Percentiles rank a stretch among this genome's conserved stretches.
These are phyloP conservation scores for Talaromyces ruber DNA, from an alignment of 495 filamentous ascomycete species.

Conservation along the genomic window DNA sequence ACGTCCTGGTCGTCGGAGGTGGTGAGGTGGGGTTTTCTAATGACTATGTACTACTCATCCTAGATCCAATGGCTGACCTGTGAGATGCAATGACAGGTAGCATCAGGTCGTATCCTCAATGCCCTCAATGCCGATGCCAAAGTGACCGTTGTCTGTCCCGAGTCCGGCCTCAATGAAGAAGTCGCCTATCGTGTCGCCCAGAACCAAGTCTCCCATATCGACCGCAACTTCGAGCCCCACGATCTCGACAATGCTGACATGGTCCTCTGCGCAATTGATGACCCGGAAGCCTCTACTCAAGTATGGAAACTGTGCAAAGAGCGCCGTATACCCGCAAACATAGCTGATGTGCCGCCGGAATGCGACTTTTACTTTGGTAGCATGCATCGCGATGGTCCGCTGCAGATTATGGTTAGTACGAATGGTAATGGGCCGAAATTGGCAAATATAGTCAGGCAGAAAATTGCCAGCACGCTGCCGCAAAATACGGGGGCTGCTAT, in stretches of 20 bases:
- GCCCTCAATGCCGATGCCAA: slow-evolving; percentile 89
- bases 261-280: slow-evolving; percentile 89
- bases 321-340: slow-evolving; percentile 78
- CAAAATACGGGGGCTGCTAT: slow-evolving; percentile 73
- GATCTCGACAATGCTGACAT: slow-evolving; percentile 77
- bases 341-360: slow-evolving; percentile 92
- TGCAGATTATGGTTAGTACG: slow-evolving; percentile 97
- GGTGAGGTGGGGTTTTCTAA: slow-evolving; percentile 60
- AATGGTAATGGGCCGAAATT: slow-evolving; percentile 94
- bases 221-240: slow-evolving; percentile 70
- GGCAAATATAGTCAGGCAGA: slow-evolving; percentile 74
- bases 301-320: slow-evolving; percentile 92
- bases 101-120: slow-evolving; percentile 85
- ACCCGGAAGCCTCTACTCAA: slow-evolving; percentile 72
- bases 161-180: slow-evolving; percentile 75
- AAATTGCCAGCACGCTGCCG: slow-evolving; percentile 72
- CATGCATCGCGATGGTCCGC: slow-evolving; percentile 85
- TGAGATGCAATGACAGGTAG: slow-evolving; percentile 52
- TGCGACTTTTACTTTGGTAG: slow-evolving; percentile 99
- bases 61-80: neutral
- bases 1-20: slow-evolving; percentile 81
- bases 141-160: slow-evolving; percentile 75
- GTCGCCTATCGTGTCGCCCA: slow-evolving; percentile 71
- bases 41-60: slow-evolving; percentile 3
- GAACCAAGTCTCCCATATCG: slow-evolving; percentile 64